These are phyloP conservation scores for Picochlorum sp. DNA, from an alignment of 139 green algal genomes.

Conservation along the genomic window DNA sequence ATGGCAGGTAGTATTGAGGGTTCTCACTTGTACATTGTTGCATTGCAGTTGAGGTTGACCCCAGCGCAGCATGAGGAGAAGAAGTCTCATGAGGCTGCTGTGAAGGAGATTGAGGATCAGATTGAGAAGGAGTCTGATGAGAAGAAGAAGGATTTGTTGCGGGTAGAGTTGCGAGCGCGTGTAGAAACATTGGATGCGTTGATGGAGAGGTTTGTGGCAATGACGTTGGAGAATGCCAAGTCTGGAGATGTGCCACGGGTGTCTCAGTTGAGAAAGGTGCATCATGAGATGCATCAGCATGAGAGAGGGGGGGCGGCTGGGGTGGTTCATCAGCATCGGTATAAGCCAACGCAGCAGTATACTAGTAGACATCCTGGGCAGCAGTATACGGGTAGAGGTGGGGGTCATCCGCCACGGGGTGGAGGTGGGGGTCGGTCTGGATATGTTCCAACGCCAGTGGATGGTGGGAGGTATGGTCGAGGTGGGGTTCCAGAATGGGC, in stretches of 20 bases:
- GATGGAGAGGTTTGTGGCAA: constrained; percentile 27
- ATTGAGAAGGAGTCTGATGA: constrained; percentile 34
- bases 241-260: constrained; percentile 39
- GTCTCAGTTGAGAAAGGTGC: constrained; percentile 39
- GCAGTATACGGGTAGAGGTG: neutral
- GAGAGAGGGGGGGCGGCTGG: neutral
- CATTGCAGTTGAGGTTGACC: constrained; percentile 50
- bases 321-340: neutral
- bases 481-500: constrained; percentile 27
- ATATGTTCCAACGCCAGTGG: neutral
- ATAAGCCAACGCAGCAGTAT: constrained; percentile 3
- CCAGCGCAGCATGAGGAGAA: constrained; percentile 52
- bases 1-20: too few species aligned
- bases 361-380: neutral
- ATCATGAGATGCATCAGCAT: constrained; percentile 3
- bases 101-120: constrained; percentile 37
- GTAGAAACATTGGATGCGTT: constrained; percentile 26
- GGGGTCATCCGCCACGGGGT: neutral
- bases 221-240: constrained; percentile 27
- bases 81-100: constrained; percentile 20
- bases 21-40: neutral
- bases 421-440: constrained; percentile 9
- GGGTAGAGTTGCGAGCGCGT: constrained; percentile 18
- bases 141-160: constrained; percentile 24
- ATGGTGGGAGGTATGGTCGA: neutral